These are phyloP conservation scores for Candida sanyaensis DNA, from an alignment of 1,139 yeast genomes.

Conservation along the genomic window DNA sequence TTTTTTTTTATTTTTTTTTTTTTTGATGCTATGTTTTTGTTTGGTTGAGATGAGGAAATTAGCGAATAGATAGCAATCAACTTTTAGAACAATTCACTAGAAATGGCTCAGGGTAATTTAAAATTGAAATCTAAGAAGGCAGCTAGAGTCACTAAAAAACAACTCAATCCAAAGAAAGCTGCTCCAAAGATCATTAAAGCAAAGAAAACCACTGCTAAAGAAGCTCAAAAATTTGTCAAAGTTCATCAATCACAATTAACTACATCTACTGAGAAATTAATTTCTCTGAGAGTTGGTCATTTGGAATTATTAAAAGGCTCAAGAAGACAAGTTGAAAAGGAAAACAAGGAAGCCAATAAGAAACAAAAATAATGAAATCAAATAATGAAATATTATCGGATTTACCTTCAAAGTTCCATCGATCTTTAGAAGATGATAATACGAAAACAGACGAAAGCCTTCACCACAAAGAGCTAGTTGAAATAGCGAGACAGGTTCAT, in stretches of 20 bases:
- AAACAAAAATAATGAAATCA: conserved; percentile 14
- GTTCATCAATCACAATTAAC: conserved; percentile 68
- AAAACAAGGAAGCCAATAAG: conserved; percentile 34
- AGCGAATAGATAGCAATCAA: no score
- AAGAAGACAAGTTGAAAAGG: conserved; percentile 77
- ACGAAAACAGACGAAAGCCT: not conserved
- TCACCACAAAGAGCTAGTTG: not conserved
- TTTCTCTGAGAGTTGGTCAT: conserved; percentile 94
- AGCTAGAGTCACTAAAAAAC: conserved; percentile 54
- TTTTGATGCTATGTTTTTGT: not conserved
- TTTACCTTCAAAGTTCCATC: conserved; percentile 14
- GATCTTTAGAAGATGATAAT: not conserved
- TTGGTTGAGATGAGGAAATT: not conserved
- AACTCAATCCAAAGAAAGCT: conserved; percentile 58
- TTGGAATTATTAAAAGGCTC: conserved; percentile 88
- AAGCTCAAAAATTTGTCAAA: conserved; percentile 54
- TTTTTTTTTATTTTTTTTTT: not conserved
- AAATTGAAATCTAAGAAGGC: conserved; percentile 50
- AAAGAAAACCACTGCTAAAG: conserved; percentile 54
- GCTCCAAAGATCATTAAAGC: conserved; percentile 78
- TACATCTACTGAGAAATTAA: conserved; percentile 75
- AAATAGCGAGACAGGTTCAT: not conserved
- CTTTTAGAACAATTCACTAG: no score
- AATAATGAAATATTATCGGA: conserved; percentile 16
- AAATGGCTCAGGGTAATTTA: conserved; percentile 62